phyloP scores from a whole-genome alignment of 2,329 filamentous ascomycete genomes.

The Verticillium longisporum region DNA sequence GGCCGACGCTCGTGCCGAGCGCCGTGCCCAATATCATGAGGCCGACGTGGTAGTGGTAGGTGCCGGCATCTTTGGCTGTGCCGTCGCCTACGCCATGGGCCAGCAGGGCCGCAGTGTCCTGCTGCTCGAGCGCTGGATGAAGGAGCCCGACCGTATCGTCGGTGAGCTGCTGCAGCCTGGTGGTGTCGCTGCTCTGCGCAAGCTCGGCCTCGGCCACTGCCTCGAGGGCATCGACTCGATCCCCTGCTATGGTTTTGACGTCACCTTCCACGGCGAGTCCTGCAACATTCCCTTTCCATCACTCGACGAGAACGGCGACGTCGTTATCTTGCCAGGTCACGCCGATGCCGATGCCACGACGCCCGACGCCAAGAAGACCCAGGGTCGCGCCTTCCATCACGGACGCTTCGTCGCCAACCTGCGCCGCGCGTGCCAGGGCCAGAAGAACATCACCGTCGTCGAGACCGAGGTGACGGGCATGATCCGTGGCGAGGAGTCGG shows the following conservation, averaged over 20 bases:
- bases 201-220: conserved; percentile 74
- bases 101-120: conserved; percentile 88
- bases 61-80: conserved; percentile 84
- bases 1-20: conserved; percentile 34
- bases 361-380: conserved; percentile 27
- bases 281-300: conserved; percentile 75
- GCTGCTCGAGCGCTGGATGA: conserved; percentile 80
- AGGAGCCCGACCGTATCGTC: conserved; percentile 91
- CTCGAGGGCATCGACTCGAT: conserved; percentile 85
- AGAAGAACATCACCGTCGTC: conserved; percentile 81
- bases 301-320: conserved; percentile 40
- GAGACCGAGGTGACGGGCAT: conserved; percentile 80
- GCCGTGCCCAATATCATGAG: conserved; percentile 50
- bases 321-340: conserved; percentile 18
- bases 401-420: conserved; percentile 85
- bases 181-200: conserved; percentile 71
- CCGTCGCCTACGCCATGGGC: conserved; percentile 75
- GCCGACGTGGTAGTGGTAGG: conserved; percentile 88
- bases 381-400: conserved; percentile 86
- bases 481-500: conserved; percentile 60
- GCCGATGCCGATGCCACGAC: conserved; percentile 8
- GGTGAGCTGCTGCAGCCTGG: conserved; percentile 93
- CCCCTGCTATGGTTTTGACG: conserved; percentile 76
- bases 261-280: conserved; percentile 70
- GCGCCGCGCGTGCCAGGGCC: conserved; percentile 63